Base-by-base conservation (phyloP, 75 land plant species). In the Sequoiadendron giganteum region DNA sequence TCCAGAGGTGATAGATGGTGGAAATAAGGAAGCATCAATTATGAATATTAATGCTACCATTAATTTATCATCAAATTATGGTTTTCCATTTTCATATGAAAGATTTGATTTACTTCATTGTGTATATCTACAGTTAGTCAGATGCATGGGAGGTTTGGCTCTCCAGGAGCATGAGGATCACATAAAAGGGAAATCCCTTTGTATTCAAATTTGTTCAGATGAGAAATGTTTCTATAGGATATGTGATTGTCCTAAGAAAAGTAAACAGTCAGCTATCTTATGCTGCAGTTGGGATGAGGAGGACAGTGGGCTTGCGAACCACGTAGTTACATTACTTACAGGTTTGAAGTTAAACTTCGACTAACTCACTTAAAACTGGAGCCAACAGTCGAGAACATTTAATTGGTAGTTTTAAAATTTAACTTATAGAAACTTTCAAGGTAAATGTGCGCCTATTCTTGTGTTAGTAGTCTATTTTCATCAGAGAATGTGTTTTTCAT, bases 271-370 rank as follows among this genome's bases (percentile, higher is more conserved):
- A 34, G 65, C 30, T 54, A 56, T 85, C 65, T 54, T 85, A 55
- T 18, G 86, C 68, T 85, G 86, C 34, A 85, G 68, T 56, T 85
- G 86, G 86, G 13, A 47, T 19, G 56, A 85, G 65, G 56, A 85
- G 49, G 86, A 85, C 38, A 32, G 34, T 48, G 49, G 68, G 42
- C 68, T 85, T 85, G 86, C 86, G 19, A 48, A 54, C n/a, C 36
- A 38, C 14, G 86, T 85, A 18, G 34, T 85, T 85, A 47, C 58
- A 36, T 38, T 85, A 18, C 86, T 85, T 85, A 56, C 68, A 52
- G 36, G 25, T 49, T 47, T 56, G 65, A 55, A 55, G 40, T 38
- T 85, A 85, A 85, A 85, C 56, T 1, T 56, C 54, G 28, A 85
- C 68, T 7, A 10, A 75, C 77, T 75, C 77, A 32, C 34, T 75